Base-by-base conservation (phyloP, 2,329 filamentous ascomycete genomes). In the Trichothecium sympodiale region DNA sequence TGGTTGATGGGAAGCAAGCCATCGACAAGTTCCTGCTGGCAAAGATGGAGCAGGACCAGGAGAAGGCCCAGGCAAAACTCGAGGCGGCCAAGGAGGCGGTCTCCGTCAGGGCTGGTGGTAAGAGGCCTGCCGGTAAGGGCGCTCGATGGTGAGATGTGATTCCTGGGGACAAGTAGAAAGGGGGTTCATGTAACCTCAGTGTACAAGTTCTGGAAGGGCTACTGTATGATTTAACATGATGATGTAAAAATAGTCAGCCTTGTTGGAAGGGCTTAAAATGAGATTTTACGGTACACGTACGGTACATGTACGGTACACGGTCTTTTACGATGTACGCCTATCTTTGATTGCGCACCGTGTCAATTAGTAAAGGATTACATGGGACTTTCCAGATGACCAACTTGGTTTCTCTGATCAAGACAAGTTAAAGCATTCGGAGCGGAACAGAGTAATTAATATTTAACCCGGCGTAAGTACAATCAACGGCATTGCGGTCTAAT, bases 1-100 rank as follows among this genome's bases (percentile, higher is more conserved):
- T 83, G 33, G 56, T 88, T n/a, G 62, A 78, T 47, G 77, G 77
- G n/a, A 46, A 56, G 25, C 50, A 64, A 49, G 55, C 52, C 38
- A 69, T 78, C 36, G 55, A 70, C 31, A 43, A 45, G 5, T 53
- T 49, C 38, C 39, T 60, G 42, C 46, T 52, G 44, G 42, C 51
- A 46, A 56, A 48, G 46, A 31, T 50, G 28, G 39, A 42, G 8
- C 54, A 60, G 45, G 56, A 61, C 27, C 46, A 51, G 41, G 45
- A 52, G 35, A 54, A 48, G 46, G 43, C 46, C 33, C 54, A 53
- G 8, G 52, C 58, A 46, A 36, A 55, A 39, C 49, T 54, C 35
- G 40, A 47, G 12, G 51, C 44, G 15, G 38, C 47, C 13, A 51
- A 44, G 39, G 12, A 25, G 17, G 13, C 10, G 9, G 29, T 16